Conservation (phyloP, 352 stramenopile genomes). For the Globisporangium acanthophoron region DNA sequence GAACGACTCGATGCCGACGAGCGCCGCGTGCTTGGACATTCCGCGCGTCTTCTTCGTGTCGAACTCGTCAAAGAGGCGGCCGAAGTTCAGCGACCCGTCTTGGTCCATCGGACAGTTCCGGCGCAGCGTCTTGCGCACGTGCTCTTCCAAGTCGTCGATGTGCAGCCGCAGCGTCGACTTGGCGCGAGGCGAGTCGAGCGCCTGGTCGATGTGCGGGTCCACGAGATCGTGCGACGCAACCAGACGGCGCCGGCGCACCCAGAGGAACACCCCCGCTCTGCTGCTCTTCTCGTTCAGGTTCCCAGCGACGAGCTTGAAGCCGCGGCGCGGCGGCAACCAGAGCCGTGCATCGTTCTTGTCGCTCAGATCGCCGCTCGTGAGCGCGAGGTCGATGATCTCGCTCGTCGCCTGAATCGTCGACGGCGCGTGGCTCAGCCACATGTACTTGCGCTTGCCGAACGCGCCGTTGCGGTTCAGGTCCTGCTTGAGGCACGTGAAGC, state of each 20-base stretch:
- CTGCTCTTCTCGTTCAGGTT: constrained; percentile 65
- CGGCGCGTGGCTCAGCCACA: constrained; percentile 60
- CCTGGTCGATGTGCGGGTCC: constrained; percentile 30
- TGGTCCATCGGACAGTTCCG: constrained; percentile 73
- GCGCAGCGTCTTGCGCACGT: constrained; percentile 63
- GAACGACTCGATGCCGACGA: constrained; percentile 53
- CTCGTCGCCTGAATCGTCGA: constrained; percentile 39
- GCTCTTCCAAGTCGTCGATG: constrained; percentile 59
- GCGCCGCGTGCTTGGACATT: constrained; percentile 39
- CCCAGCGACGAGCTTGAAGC: constrained; percentile 65
- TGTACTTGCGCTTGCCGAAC: constrained; percentile 75
- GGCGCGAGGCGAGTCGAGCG: constrained; percentile 33
- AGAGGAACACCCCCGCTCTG: constrained; percentile 59
- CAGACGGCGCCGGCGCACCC: constrained; percentile 35
- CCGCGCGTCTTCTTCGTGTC: constrained; percentile 57
- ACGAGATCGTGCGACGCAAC: constrained; percentile 44
- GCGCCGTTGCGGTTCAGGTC: constrained; percentile 53
- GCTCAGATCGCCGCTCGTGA: constrained; percentile 59
- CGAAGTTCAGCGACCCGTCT: constrained; percentile 71
- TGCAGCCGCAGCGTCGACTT: constrained; percentile 39
- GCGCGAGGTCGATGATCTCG: constrained; percentile 60
- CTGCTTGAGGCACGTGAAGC: constrained; percentile 72
- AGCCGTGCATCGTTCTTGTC: constrained; percentile 59
- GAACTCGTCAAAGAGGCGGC: constrained; percentile 69
- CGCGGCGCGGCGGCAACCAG: constrained; percentile 63